Conservation (phyloP, 306 rosid genomes). For the Senna tora region DNA sequence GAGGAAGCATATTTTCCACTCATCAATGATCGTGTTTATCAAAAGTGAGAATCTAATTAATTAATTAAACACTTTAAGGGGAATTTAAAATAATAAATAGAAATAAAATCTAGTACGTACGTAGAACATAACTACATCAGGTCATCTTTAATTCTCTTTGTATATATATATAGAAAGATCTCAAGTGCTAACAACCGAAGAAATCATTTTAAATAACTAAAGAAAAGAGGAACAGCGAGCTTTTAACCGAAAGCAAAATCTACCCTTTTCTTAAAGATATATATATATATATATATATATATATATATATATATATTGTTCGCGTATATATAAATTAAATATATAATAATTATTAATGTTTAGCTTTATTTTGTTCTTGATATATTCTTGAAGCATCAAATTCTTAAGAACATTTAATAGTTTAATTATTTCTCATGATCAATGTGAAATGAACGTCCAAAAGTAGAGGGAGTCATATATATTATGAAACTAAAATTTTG, state of each 20-base stretch:
- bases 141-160: neutral
- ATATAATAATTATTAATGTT: too few relatives aligned
- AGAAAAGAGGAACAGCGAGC: neutral
- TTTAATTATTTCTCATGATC: neutral
- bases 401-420: neutral
- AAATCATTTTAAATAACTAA: neutral
- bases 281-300: too few relatives aligned
- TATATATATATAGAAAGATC: too few relatives aligned
- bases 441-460: neutral
- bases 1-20: too few relatives aligned
- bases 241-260: slow-evolving; percentile 9
- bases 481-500: too few relatives aligned
- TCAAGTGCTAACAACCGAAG: neutral
- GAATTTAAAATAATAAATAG: too few relatives aligned
- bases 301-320: neutral
- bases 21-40: too few relatives aligned
- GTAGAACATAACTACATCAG: neutral
- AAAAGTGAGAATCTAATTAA: too few relatives aligned
- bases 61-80: too few relatives aligned
- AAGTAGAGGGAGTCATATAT: too few relatives aligned
- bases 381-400: neutral
- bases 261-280: slow-evolving; percentile 4
- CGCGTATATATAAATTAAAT: neutral
- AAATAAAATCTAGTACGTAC: neutral
- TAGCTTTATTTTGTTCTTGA: neutral